phyloP scores from a whole-genome alignment of 164 flowering plant species.

The Taxillus chinensis region DNA sequence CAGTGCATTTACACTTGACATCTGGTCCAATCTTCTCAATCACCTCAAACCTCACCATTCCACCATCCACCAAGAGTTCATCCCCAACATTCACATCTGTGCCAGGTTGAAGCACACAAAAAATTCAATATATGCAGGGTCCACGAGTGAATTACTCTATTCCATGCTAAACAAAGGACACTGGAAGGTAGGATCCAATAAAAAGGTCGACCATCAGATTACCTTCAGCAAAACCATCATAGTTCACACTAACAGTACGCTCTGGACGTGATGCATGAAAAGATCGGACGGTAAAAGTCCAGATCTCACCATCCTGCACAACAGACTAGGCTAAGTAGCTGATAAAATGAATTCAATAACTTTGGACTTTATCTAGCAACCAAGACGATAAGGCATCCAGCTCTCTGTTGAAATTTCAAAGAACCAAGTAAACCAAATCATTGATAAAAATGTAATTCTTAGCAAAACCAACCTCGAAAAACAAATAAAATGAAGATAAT shows the following conservation, averaged over 20 bases:
- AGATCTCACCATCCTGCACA: constrained; percentile 87
- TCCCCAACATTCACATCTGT: constrained; percentile 88
- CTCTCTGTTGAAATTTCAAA: too few species aligned
- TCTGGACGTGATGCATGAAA: constrained; percentile 70
- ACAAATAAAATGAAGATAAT: too few species aligned
- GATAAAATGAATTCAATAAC: neutral
- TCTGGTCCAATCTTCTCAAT: constrained; percentile 96
- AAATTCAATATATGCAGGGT: too few species aligned
- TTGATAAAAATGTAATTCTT: too few species aligned
- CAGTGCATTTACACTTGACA: constrained; percentile 84
- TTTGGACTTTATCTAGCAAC: neutral
- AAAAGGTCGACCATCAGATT: neutral
- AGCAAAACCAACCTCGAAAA: too few species aligned
- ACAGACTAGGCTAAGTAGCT: neutral
- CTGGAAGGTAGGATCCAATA: neutral
- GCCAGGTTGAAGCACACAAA: constrained; percentile 3
- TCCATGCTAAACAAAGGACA: neutral
- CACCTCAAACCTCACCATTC: constrained; percentile 99
- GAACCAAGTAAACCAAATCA: too few species aligned
- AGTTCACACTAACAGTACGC: constrained; percentile 77
- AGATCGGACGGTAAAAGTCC: constrained; percentile 92
- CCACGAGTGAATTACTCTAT: neutral
- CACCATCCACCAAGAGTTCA: constrained; percentile 96
- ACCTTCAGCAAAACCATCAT: constrained; percentile 99
- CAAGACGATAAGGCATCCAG: too few species aligned